Evolutionary conservation across 495 filamentous ascomycete genomes (phyloP).

Genomic region (Daldinia childiae): DNA sequence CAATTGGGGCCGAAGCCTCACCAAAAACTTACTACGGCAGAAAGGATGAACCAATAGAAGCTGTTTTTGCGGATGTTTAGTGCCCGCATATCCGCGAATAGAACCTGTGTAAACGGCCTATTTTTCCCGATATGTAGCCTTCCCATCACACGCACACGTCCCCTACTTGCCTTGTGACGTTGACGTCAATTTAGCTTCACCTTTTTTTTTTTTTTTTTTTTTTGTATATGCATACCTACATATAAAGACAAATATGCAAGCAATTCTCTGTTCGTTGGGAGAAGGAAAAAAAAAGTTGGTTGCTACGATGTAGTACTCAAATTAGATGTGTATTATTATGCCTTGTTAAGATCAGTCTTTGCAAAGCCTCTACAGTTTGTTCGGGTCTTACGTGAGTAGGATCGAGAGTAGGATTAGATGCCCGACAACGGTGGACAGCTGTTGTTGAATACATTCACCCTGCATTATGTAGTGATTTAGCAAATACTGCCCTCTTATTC

Average conservation of each 20-base stretch:
- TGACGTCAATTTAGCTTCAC: constrained; percentile 31
- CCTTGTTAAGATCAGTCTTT: not conserved
- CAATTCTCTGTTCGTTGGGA: not conserved
- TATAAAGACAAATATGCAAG: not conserved
- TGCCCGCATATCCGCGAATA: constrained; percentile 30
- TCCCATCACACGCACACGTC: constrained; percentile 4
- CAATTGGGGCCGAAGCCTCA: constrained; percentile 33
- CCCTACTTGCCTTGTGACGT: constrained; percentile 10
- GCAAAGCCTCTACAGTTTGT: not conserved
- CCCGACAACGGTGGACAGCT: not conserved
- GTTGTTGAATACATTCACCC: not conserved
- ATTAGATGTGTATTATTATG: not conserved
- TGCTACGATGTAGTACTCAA: not conserved
- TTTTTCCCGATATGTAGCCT: constrained; percentile 8
- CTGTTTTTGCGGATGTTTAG: constrained; percentile 22
- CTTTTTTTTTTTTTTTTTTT: not conserved
- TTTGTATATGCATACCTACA: too few relatives aligned
- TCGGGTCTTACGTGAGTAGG: constrained; percentile 3
- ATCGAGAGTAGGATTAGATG: not conserved
- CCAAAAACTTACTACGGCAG: constrained; percentile 17
- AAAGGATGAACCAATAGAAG: constrained; percentile 15
- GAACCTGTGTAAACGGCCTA: constrained; percentile 8
- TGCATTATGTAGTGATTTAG: not conserved
- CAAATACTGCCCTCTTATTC: not conserved
- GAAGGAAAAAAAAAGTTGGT: not conserved